phyloP scores from a whole-genome alignment of 495 filamentous ascomycete genomes.

The Daldinia bambusicola region DNA sequence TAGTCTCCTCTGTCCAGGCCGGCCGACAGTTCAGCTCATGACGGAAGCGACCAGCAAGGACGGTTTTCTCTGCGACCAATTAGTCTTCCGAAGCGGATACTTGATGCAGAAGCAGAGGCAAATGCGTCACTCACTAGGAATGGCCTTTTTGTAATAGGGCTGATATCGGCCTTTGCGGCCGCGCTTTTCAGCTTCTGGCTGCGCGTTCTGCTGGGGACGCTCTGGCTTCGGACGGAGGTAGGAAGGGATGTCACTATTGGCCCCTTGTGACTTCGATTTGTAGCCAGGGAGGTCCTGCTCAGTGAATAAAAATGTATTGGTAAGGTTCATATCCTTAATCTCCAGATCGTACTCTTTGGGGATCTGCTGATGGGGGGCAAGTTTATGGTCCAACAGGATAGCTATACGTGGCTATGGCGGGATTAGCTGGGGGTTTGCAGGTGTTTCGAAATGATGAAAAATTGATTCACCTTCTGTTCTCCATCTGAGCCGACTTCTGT shows the following conservation, averaged over 20 bases:
- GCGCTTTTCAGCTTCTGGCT: conserved; percentile 50
- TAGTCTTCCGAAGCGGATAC: conserved; percentile 1
- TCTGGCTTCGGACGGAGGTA: conserved; percentile 57
- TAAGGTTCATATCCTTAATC: conserved; percentile 66
- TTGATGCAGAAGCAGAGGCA: neutral
- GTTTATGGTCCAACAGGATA: conserved; percentile 57
- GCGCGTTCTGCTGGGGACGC: conserved; percentile 44
- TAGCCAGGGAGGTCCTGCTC: conserved; percentile 90
- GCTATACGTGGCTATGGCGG: conserved; percentile 51
- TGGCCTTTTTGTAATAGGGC: conserved; percentile 77
- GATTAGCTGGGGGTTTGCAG: neutral
- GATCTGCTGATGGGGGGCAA: conserved; percentile 69
- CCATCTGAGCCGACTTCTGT: conserved; percentile 61
- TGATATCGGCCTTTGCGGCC: conserved; percentile 69
- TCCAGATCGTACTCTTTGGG: conserved; percentile 87
- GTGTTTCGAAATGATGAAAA: neutral
- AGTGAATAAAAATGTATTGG: conserved; percentile 89
- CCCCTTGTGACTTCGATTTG: conserved; percentile 65
- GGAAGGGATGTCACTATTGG: conserved; percentile 62
- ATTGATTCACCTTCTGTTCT: conserved; percentile 59
- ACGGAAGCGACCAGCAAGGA: conserved; percentile 73
- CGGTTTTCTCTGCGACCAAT: conserved; percentile 76
- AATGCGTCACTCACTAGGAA: conserved; percentile 73
- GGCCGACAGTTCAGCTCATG: conserved; percentile 84
- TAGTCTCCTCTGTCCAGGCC: conserved; percentile 77